Percentiles rank a stretch among this genome's conserved stretches.
phyloP scores from a whole-genome alignment of 140 eudicot species.

The Cichorium intybus region DNA sequence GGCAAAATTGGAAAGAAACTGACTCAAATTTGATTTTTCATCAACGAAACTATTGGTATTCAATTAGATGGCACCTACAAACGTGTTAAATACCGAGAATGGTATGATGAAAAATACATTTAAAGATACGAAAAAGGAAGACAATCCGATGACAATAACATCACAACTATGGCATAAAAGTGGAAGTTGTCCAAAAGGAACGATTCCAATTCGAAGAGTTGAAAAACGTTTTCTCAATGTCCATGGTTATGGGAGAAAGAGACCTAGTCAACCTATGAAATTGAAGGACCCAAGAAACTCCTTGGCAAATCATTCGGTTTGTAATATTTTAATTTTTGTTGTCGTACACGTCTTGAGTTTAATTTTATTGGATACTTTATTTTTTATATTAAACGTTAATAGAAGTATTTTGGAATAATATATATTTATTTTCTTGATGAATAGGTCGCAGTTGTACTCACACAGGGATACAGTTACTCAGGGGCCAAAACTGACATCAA shows the following conservation, averaged over 20 bases:
- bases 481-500: constrained; percentile 60
- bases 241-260: constrained; percentile 32
- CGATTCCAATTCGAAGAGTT: constrained; percentile 57
- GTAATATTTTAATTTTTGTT: constrained; percentile 5
- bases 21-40: not conserved
- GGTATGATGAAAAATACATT: constrained; percentile 5
- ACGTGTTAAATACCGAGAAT: constrained; percentile 12
- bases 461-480: constrained; percentile 54
- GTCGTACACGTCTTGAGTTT: not conserved
- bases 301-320: constrained; percentile 49
- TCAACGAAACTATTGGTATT: not conserved
- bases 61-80: constrained; percentile 51
- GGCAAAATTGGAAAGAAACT: not conserved
- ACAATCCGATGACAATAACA: constrained; percentile 17
- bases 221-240: not conserved
- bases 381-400: not conserved
- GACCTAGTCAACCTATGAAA: constrained; percentile 19
- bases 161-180: constrained; percentile 65
- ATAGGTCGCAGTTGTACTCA: constrained; percentile 40
- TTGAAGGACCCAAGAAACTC: constrained; percentile 21
- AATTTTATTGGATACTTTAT: not conserved
- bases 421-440: not conserved
- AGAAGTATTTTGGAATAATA: not conserved
- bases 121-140: constrained; percentile 18
- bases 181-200: constrained; percentile 74